Evolutionary conservation across 139 green algal species (phyloP), one percentile per base, ranked within the genome.

Genomic region (Chlorella sp.): DNA sequence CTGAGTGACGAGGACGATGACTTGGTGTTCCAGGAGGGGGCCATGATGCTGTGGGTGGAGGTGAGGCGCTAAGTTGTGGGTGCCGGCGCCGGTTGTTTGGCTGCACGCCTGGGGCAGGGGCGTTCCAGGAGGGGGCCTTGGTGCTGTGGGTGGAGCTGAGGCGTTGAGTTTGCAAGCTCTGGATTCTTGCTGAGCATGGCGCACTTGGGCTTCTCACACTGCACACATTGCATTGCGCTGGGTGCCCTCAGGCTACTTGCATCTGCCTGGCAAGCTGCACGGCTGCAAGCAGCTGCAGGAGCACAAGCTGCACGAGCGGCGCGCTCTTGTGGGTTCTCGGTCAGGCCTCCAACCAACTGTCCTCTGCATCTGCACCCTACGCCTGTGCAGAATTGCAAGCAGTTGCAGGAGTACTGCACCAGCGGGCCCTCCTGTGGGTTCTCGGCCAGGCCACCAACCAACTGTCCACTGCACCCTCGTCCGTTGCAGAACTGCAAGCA

Each of bases 21-120:
- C 65, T 19, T 87, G 73, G 64, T 85, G 46, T 96, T 91, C 43
- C 74, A 91, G 46, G 88, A 96, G 67, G 94, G 94, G 38, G 91
- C 92, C 0, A 92, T 97, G 84, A 94, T 97, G 62, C 94, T 95
- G 86, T 97, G 87, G 76, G 88, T 89, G 28, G 85, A 92, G 38
- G 77, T 73, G 58, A 58, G 77, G 36, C 43, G 41, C 17, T 38
- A 26, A 38, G 72, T 16, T n/a, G 56, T 16, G 9, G 56, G 56
- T 20, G 13, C 22, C 56, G 7, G 30, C 3, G 56, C 9, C 22
- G 9, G 56, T 30, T 65, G 22, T 65, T 65, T 65, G 13, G 56
- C 56, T 65, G 26, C 22, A 24, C 22, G 30, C 3, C 26, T 65
- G 9, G 3, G 30, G 56, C 6, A 20, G 26, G 6, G 56, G 56